A percentile compares a stretch with the other conserved stretches of the same genome.
These are phyloP conservation scores for Penicillium sp. DNA, from an alignment of 2,329 filamentous ascomycete species.

Conservation along the genomic window DNA sequence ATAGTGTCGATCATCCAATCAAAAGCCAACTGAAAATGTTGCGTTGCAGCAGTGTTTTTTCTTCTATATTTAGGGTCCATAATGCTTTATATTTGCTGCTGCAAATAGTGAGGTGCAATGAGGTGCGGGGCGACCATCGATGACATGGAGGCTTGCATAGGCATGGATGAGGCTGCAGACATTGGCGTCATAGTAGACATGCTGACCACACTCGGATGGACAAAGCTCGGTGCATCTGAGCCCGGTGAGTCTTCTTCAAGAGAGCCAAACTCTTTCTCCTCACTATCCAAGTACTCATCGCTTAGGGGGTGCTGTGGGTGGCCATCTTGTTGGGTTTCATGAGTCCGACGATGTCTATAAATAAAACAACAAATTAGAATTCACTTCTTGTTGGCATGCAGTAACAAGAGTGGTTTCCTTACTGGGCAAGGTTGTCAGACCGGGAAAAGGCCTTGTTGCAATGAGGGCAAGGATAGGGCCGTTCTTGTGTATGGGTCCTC, in stretches of 20 bases:
- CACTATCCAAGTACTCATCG: conserved; percentile 69
- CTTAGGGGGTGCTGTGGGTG: conserved; percentile 41
- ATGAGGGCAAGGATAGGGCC: conserved; percentile 93
- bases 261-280: conserved; percentile 78
- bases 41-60: neutral
- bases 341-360: conserved; percentile 64
- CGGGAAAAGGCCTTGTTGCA: conserved; percentile 99
- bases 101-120: conserved; percentile 41
- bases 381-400: neutral
- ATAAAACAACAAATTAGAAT: conserved; percentile 31
- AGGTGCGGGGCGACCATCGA: conserved; percentile 40
- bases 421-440: conserved; percentile 98
- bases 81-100: conserved; percentile 36
- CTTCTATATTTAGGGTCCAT: neutral
- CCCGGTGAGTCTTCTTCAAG: conserved; percentile 73
- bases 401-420: conserved; percentile 38
- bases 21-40: neutral
- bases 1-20: neutral
- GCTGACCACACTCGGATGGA: conserved; percentile 29
- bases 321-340: conserved; percentile 68
- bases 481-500: conserved; percentile 98
- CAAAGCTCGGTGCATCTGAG: conserved; percentile 21
- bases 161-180: conserved; percentile 31
- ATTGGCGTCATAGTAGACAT: conserved; percentile 35
- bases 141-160: conserved; percentile 34